phyloP scores from a whole-genome alignment of 2,329 filamentous ascomycete species.

The Tolypocladium nubicola region DNA sequence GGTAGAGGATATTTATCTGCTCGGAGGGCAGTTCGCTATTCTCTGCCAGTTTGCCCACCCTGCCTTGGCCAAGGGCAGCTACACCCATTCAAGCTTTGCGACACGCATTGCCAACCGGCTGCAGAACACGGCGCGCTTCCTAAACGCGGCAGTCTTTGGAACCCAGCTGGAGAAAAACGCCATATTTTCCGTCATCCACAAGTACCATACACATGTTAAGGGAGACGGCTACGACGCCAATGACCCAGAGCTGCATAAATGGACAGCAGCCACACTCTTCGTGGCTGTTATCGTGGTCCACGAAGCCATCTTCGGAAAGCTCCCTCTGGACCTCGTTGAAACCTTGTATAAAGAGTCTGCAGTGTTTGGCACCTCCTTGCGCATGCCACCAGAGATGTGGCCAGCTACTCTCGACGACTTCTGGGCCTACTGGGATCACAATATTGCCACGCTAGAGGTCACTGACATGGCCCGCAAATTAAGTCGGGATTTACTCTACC shows the following conservation, averaged over 20 bases:
- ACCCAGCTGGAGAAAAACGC: conserved; percentile 18
- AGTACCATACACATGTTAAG: conserved; percentile 20
- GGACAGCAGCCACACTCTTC: conserved; percentile 29
- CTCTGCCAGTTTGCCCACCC: conserved; percentile 29
- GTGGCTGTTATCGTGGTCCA: conserved; percentile 23
- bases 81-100: conserved; percentile 26
- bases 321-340: conserved; percentile 15
- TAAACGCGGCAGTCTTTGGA: conserved; percentile 27
- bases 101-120: conserved; percentile 23
- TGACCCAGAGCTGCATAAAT: conserved; percentile 25
- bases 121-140: conserved; percentile 25
- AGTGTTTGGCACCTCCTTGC: conserved; percentile 17
- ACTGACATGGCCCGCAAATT: conserved; percentile 17
- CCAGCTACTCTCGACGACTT: conserved; percentile 21
- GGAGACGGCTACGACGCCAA: conserved; percentile 23
- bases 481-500: conserved; percentile 12
- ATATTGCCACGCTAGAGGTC: conserved; percentile 20
- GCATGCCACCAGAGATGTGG: conserved; percentile 24
- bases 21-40: conserved; percentile 18
- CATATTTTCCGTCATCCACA: conserved; percentile 25
- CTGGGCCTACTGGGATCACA: conserved; percentile 25
- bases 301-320: conserved; percentile 21
- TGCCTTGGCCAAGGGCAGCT: conserved; percentile 23
- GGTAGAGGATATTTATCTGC: conserved; percentile 10
- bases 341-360: conserved; percentile 15